Percentiles rank a stretch among this genome's conserved stretches.
Evolutionary conservation across 73 alveolate genomes (phyloP).

Genomic region (Tetrahymena malaccensis): DNA sequence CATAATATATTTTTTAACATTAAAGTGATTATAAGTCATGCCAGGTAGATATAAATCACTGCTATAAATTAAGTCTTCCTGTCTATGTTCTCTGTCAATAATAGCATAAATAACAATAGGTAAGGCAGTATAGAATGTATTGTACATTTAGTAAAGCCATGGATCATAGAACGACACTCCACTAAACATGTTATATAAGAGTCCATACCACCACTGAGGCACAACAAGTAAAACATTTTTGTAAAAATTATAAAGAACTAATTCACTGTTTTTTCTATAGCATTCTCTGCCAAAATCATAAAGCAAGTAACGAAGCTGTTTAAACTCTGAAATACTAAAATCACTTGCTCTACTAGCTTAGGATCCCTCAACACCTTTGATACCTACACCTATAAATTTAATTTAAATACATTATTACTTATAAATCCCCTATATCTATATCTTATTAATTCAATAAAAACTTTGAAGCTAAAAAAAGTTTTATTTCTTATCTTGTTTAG

Average conservation of each 20-base stretch:
- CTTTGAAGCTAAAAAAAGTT: no score
- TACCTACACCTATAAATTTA: conserved; percentile 71
- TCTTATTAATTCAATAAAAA: no score
- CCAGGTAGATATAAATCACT: not conserved
- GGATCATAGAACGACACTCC: conserved; percentile 82
- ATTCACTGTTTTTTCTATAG: conserved; percentile 84
- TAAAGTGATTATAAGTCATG: not conserved
- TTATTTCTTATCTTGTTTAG: no score
- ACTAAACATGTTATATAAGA: conserved; percentile 62
- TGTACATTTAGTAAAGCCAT: conserved; percentile 84
- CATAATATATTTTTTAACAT: not conserved
- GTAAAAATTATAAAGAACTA: conserved; percentile 89
- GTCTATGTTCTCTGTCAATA: conserved; percentile 65
- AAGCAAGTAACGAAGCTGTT: conserved; percentile 67
- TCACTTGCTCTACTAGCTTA: conserved; percentile 95
- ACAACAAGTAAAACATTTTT: conserved; percentile 85
- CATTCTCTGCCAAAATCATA: conserved; percentile 96
- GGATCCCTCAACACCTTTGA: conserved; percentile 91
- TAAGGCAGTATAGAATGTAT: conserved; percentile 73
- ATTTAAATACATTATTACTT: no score
- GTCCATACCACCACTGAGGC: conserved; percentile 87
- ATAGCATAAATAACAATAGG: conserved; percentile 85
- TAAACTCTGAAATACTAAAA: conserved; percentile 91
- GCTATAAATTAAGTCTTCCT: not conserved
- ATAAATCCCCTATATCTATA: no score